Base-by-base conservation (phyloP, 2,329 filamentous ascomycete genomes). In the Lachnellula cervina region DNA sequence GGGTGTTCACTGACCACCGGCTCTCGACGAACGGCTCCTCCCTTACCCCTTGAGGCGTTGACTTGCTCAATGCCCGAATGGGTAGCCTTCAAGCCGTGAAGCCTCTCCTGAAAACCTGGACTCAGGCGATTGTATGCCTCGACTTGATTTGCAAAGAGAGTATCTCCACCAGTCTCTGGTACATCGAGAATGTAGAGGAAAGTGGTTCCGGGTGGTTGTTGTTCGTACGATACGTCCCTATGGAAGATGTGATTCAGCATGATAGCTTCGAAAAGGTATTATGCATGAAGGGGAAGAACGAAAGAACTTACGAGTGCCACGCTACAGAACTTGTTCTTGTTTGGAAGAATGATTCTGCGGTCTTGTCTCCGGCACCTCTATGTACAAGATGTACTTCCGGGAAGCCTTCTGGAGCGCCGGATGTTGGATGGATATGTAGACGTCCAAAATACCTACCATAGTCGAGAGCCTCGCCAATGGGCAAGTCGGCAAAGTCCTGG, bases 111-210 rank as follows among this genome's bases (percentile, higher is more conserved):
- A 76, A 96, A 94, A 40, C 83, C 80, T 0, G 89, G 88, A 54
- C 86, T 91, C 2, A 97, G 79, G 5, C 91, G 80, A 59, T 84
- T 82, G 70, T 96, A 97, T 0, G 92, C 91, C 71, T 88, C 87
- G 0, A 79, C 90, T 63, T 87, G 83, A 68, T 95, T 88, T 46
- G 80, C 83, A 66, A 96, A 96, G 3, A 95, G 75, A 0, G 91
- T 96, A 69, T 96, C 91, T 48, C 91, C 92, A 37, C 91, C 91
- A 0, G 83, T 86, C 40, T 82, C 77, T 1, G 91, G 91, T 45
- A 82, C 86, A 68, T 96, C 90, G n/a, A 97, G 80, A 49, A 91
- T 79, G 69, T 95, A 96, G 37, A 96, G 73, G 73, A 96, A 95
- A 0, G 92, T 96, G 0, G 90, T 96, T 32, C 90, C 90, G 0